A percentile compares a stretch with the other conserved stretches of the same genome.
Evolutionary conservation across 805 yeast species (phyloP).

Genomic region (Kluyveromyces nonfermentans): DNA sequence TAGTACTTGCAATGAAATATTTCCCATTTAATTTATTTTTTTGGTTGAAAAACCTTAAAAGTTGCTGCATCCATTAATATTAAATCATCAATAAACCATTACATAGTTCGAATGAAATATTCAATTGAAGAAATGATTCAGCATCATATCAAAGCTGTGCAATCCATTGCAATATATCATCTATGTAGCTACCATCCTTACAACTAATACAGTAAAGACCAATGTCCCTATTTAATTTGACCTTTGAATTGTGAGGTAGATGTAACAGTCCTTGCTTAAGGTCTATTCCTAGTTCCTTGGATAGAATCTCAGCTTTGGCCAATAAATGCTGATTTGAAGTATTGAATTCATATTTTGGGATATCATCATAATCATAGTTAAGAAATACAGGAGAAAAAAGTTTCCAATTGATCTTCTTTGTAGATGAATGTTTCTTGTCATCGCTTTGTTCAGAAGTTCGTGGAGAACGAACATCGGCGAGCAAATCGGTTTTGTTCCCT

Average conservation of each 20-base stretch:
- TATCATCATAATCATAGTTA: slow-evolving; percentile 13
- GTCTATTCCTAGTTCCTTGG: slow-evolving; percentile 16
- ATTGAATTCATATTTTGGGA: slow-evolving; percentile 10
- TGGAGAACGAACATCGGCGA: slow-evolving; percentile 4
- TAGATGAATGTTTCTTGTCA: not conserved
- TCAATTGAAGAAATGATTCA: not conserved
- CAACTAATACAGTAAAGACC: slow-evolving; percentile 17
- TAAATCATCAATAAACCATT: not conserved
- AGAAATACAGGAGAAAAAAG: slow-evolving; percentile 10
- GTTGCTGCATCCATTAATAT: not conserved
- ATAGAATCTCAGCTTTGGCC: slow-evolving; percentile 13
- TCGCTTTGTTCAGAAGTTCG: not conserved
- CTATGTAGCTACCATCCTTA: slow-evolving; percentile 14
- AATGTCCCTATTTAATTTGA: slow-evolving; percentile 12
- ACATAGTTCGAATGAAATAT: not conserved
- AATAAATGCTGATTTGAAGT: slow-evolving; percentile 10
- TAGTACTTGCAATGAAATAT: not conserved
- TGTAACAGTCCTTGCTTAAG: slow-evolving; percentile 13
- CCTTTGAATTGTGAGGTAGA: slow-evolving; percentile 5
- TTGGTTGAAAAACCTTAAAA: not conserved
- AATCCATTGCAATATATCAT: slow-evolving; percentile 15
- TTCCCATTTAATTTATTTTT: not conserved
- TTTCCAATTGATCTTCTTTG: slow-evolving; percentile 3
- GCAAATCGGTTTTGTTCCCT: slow-evolving; percentile 16
- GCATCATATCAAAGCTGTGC: slow-evolving; percentile 8